Conservation (phyloP, 257 asterid genomes). For the Salvia splendens region DNA sequence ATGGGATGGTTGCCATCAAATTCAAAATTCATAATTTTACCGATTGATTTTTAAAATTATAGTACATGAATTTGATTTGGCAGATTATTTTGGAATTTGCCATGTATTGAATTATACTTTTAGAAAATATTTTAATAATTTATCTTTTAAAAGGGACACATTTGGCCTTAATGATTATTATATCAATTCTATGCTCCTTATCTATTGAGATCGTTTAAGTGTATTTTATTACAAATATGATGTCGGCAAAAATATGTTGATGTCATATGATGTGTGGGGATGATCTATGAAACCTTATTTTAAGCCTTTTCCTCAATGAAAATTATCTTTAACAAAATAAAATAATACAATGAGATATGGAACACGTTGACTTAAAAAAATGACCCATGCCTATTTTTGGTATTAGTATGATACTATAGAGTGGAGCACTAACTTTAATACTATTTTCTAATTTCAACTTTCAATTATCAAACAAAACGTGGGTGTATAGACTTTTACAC, state of each 20-base stretch:
- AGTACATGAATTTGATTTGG: no score
- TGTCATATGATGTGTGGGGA: not conserved
- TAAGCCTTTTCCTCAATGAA: no score
- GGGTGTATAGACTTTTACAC: not conserved
- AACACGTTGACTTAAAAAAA: not conserved
- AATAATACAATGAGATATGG: not conserved
- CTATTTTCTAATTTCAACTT: not conserved
- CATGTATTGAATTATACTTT: no score
- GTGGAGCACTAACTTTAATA: slow-evolving; percentile 15
- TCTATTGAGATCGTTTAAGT: not conserved
- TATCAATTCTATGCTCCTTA: not conserved
- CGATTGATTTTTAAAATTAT: no score
- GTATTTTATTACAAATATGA: not conserved
- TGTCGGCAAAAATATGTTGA: not conserved
- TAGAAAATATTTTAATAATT: no score
- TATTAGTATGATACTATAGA: not conserved
- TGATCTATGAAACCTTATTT: not conserved
- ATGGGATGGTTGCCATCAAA: no score
- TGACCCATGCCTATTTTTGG: not conserved
- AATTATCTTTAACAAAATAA: not conserved
- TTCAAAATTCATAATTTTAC: no score
- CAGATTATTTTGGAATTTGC: no score
- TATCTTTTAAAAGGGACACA: no score
- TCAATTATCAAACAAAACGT: slow-evolving; percentile 8
- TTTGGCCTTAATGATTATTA: no score